These are phyloP conservation scores for Trichoderma reesei DNA, from an alignment of 495 filamentous ascomycete species.

Conservation along the genomic window DNA sequence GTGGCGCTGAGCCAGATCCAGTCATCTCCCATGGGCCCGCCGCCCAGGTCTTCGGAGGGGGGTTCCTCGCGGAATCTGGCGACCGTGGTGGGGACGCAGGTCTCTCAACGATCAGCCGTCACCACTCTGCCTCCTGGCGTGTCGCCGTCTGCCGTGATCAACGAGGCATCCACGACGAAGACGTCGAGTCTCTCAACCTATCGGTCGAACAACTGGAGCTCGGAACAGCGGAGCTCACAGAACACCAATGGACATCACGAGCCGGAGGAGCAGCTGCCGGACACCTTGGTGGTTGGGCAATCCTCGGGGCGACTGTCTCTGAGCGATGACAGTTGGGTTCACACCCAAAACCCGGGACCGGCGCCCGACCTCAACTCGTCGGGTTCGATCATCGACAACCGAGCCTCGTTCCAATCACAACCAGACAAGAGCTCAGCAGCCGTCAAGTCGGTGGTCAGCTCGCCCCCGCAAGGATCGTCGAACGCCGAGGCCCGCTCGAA, in stretches of 20 bases:
- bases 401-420: slow-evolving; percentile 20
- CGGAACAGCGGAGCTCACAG: slow-evolving; percentile 52
- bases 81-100: slow-evolving; percentile 33
- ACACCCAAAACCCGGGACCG: slow-evolving; percentile 43
- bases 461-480: slow-evolving; percentile 14
- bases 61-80: slow-evolving; percentile 16
- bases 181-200: slow-evolving; percentile 61
- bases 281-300: slow-evolving; percentile 9
- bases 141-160: slow-evolving; percentile 63
- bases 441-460: slow-evolving; percentile 23
- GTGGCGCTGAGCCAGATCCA: slow-evolving; percentile 11
- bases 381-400: slow-evolving; percentile 16
- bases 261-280: slow-evolving; percentile 44
- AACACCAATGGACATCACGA: slow-evolving; percentile 43
- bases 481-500: slow-evolving; percentile 21
- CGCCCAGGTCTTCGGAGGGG: slow-evolving; percentile 15
- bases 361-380: slow-evolving; percentile 14
- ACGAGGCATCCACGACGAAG: slow-evolving; percentile 83
- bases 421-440: slow-evolving; percentile 13
- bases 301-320: slow-evolving; percentile 25
- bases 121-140: slow-evolving; percentile 69
- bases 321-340: slow-evolving; percentile 35
- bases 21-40: slow-evolving; percentile 25
- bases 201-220: slow-evolving; percentile 45
- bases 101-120: slow-evolving; percentile 61